Evolutionary conservation across 331 rosid genomes (phyloP).

Genomic region (Quercus phellos): DNA sequence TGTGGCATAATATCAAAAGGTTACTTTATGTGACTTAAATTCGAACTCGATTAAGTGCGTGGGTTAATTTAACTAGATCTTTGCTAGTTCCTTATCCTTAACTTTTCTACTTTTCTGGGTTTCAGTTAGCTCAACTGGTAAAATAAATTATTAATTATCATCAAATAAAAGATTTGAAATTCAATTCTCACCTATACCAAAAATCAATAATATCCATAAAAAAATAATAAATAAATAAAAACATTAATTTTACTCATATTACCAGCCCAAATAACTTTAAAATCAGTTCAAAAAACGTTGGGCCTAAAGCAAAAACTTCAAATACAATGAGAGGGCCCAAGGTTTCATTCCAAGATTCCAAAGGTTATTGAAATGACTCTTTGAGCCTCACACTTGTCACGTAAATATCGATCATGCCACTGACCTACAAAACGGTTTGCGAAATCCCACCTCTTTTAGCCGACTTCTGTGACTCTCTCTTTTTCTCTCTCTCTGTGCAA

Average conservation of each 20-base stretch:
- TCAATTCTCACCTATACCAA: rapidly evolving
- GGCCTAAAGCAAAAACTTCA: no score
- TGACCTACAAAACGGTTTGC: not conserved
- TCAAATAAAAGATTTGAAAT: rapidly evolving
- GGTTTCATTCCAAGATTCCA: no score
- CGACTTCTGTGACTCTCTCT: constrained; percentile 1
- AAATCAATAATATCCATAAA: no score
- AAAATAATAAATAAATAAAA: no score
- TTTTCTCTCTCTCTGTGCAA: constrained; percentile 6
- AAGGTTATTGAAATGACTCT: not conserved
- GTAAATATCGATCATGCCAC: not conserved
- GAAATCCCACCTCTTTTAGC: not conserved
- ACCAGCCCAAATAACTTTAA: not conserved
- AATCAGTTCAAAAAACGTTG: not conserved
- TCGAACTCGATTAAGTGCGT: no score
- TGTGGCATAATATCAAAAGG: no score
- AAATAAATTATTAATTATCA: no score
- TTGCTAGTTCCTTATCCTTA: no score
- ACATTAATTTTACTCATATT: no score
- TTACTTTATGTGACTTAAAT: no score
- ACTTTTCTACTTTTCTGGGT: rapidly evolving
- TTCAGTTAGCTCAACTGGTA: rapidly evolving
- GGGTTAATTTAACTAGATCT: no score
- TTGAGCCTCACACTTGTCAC: not conserved
- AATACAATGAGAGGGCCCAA: no score